Evolutionary conservation across 768 basidiomycete species (phyloP), one percentile per base, ranked within the genome.

Genomic region (Grammothele lineata): DNA sequence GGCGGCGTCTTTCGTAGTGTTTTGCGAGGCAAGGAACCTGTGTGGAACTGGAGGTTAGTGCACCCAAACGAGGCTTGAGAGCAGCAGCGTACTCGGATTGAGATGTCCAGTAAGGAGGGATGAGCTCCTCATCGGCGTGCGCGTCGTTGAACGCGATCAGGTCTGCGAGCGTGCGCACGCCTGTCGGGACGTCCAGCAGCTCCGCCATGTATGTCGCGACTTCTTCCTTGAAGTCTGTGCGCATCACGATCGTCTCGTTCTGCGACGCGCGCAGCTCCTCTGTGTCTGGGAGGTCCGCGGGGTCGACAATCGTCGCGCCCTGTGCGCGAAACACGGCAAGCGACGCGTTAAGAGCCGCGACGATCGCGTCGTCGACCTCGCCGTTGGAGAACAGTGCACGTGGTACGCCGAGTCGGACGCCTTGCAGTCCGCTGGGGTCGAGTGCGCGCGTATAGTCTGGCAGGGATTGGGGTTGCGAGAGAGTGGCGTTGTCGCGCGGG

Each of bases 141-240:
- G 70, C 70, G 27, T 72, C 63, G 54, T 85, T 73, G 63, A 84
- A 85, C 12, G 60, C 60, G 41, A 85, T 83, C 43, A 85, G 55
- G 44, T 82, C 80, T 3, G 74, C 78, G 23, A 57, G 73, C 66
- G 0, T 74, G 25, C 71, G 69, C 19, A 83, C 75, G 3, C 78
- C 78, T 1, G 78, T 71, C 0, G 83, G 83, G 34, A 80, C 77
- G 30, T 73, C 58, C 10, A 75, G 50, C 12, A 85, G 64, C 1
- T 56, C 65, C 18, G 70, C 53, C 21, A 75, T 72, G 45, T 77
- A 84, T 19, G 62, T 62, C 45, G 76, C 70, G 21, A 85, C 48
- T 47, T 80, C 71, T 15, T 75, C 83, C 70, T 81, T 85, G 65
- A 85, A 79, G 51, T 85, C 81, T 0, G 69, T 65, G 11, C 67